Percentiles rank a stretch among this genome's conserved stretches.
Evolutionary conservation across 768 basidiomycete species (phyloP).

Genomic region (Termitomyces sp.): DNA sequence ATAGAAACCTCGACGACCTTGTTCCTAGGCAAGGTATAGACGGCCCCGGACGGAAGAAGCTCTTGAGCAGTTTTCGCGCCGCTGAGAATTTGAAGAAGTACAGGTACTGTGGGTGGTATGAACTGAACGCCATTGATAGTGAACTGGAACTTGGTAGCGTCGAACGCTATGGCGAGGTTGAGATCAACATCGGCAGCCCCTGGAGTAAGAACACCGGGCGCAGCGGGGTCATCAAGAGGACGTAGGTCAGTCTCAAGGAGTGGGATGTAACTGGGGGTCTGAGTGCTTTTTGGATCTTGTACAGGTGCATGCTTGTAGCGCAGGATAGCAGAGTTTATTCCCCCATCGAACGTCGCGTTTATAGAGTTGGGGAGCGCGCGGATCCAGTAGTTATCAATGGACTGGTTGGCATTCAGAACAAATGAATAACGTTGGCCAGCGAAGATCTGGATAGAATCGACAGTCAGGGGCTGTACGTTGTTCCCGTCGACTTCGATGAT

Average conservation of each 20-base stretch:
- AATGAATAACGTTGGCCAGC: slow-evolving; percentile 32
- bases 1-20: slow-evolving; percentile 39
- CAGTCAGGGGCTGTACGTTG: slow-evolving; percentile 24
- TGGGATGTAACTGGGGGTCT: slow-evolving; percentile 12
- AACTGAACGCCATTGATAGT: slow-evolving; percentile 27
- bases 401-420: slow-evolving; percentile 32
- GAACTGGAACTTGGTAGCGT: slow-evolving; percentile 11
- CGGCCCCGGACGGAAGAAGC: slow-evolving; percentile 42
- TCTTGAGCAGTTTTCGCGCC: slow-evolving; percentile 42
- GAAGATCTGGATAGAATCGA: slow-evolving; percentile 37
- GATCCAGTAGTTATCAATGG: slow-evolving; percentile 37
- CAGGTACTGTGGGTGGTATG: slow-evolving; percentile 38
- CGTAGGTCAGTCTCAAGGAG: slow-evolving; percentile 23
- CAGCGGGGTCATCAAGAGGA: slow-evolving; percentile 8
- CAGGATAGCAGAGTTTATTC: slow-evolving; percentile 51
- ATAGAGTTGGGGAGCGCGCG: slow-evolving; percentile 10
- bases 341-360: slow-evolving; percentile 21
- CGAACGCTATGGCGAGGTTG: slow-evolving; percentile 14
- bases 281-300: slow-evolving; percentile 23
- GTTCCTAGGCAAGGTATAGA: slow-evolving; percentile 43
- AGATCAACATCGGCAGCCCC: slow-evolving; percentile 20
- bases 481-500: slow-evolving; percentile 38
- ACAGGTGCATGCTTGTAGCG: slow-evolving; percentile 27
- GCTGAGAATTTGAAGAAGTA: slow-evolving; percentile 55
- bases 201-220: slow-evolving; percentile 8